Conservation (phyloP, 108 stramenopile species). For the Fistulifera pelliculosa region DNA sequence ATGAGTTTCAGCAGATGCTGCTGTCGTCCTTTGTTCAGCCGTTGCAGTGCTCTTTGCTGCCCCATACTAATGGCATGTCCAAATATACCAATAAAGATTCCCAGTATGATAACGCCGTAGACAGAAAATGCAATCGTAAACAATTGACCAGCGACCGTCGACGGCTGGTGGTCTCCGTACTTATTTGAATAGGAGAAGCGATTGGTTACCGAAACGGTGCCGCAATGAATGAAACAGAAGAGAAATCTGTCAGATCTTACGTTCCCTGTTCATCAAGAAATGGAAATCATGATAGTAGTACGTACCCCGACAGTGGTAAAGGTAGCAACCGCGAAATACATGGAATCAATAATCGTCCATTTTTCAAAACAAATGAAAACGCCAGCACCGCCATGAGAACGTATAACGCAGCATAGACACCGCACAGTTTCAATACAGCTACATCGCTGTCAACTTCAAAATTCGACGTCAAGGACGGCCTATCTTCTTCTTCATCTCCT, state of each 20-base stretch:
- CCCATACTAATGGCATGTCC: constrained; percentile 17
- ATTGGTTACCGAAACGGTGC: too few relatives aligned
- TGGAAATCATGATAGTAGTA: too few relatives aligned
- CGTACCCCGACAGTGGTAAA: constrained; percentile 51
- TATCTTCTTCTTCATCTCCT: too few relatives aligned
- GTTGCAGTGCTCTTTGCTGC: too few relatives aligned
- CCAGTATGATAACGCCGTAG: constrained; percentile 37
- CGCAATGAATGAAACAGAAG: too few relatives aligned
- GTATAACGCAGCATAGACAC: constrained; percentile 8
- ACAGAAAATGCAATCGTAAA: constrained; percentile 41
- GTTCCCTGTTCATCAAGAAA: constrained; percentile 2
- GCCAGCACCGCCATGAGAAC: constrained; percentile 18
- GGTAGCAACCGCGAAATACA: constrained; percentile 64
- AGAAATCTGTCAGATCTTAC: too few relatives aligned
- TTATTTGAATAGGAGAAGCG: too few relatives aligned
- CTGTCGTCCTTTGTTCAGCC: too few relatives aligned
- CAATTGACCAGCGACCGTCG: constrained; percentile 13
- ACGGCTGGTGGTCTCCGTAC: constrained; percentile 54
- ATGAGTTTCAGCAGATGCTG: too few relatives aligned
- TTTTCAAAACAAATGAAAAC: constrained; percentile 44
- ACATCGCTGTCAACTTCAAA: too few relatives aligned
- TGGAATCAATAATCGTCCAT: constrained; percentile 45
- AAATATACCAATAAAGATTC: constrained; percentile 38
- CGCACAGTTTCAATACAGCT: too few relatives aligned
- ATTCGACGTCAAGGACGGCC: too few relatives aligned